A percentile compares a stretch with the other conserved stretches of the same genome.
phyloP scores from a whole-genome alignment of 2,329 filamentous ascomycete genomes.

The Microcyclospora tardicrescens region DNA sequence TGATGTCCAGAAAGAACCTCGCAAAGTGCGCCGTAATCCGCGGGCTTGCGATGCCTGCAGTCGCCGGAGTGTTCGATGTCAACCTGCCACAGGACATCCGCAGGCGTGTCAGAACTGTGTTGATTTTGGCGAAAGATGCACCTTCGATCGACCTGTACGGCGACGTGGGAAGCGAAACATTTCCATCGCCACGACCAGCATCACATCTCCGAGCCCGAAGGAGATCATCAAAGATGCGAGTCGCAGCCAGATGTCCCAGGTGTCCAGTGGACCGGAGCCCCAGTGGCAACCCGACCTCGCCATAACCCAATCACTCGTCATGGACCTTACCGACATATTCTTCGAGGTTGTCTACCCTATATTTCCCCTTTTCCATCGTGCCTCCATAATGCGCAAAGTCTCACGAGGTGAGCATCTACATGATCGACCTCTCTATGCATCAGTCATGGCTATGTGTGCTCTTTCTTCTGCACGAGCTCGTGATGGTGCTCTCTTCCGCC shows the following conservation, averaged over 20 bases:
- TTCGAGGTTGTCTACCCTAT: constrained; percentile 43
- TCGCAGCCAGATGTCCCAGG: no score
- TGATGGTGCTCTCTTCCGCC: constrained; percentile 35
- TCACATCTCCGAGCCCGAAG: not conserved
- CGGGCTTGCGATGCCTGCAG: not conserved
- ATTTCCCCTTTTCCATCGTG: constrained; percentile 40
- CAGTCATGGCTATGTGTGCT: constrained; percentile 40
- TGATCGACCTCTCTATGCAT: constrained; percentile 34
- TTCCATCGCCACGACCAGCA: not conserved
- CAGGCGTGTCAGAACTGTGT: constrained; percentile 30
- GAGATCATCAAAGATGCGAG: not conserved
- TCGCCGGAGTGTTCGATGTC: not conserved
- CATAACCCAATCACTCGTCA: not conserved
- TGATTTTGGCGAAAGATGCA: constrained; percentile 33
- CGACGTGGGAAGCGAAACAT: not conserved
- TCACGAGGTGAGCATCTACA: constrained; percentile 30
- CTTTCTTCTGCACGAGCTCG: constrained; percentile 37
- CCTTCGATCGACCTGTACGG: constrained; percentile 24
- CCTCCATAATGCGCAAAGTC: constrained; percentile 31
- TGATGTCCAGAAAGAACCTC: not conserved
- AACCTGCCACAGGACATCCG: constrained; percentile 10
- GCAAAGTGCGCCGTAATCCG: not conserved
- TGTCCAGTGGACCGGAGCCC: not conserved
- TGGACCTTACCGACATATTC: constrained; percentile 33
- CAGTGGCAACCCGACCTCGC: not conserved